These are phyloP conservation scores for Magnusiomyces ingens DNA, from an alignment of 1,139 yeast species.

Conservation along the genomic window DNA sequence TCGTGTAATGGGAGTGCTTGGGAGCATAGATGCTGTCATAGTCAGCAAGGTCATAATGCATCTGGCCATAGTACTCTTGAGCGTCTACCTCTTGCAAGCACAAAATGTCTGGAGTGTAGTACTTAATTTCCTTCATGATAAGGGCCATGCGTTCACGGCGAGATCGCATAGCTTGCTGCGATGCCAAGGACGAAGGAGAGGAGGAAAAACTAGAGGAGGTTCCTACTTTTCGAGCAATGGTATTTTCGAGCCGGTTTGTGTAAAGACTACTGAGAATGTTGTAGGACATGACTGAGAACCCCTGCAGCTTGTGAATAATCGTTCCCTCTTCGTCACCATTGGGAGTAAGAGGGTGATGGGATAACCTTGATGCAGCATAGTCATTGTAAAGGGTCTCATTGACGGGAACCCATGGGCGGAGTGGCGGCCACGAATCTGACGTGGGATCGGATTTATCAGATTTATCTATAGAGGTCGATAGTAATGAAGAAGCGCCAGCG, in stretches of 20 bases:
- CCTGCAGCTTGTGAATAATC: background rate
- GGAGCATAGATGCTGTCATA: constrained; percentile 9
- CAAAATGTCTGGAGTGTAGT: constrained; percentile 5
- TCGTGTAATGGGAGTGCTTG: background rate
- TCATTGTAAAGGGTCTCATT: background rate
- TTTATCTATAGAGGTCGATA: too few relatives aligned
- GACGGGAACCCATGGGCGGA: background rate
- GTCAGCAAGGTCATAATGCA: constrained; percentile 1
- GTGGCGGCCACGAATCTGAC: background rate
- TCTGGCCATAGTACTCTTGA: constrained; percentile 4
- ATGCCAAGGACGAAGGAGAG: background rate
- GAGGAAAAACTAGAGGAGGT: background rate
- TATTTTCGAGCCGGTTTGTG: constrained; percentile 1
- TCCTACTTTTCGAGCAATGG: background rate
- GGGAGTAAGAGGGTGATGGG: background rate
- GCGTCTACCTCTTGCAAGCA: constrained; percentile 7
- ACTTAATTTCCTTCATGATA: constrained; percentile 2
- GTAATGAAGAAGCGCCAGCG: background rate
- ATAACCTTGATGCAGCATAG: background rate
- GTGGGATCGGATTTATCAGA: too few relatives aligned
- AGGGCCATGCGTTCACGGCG: constrained; percentile 3
- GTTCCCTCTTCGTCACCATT: background rate
- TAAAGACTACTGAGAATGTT: constrained; percentile 4
- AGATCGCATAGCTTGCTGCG: background rate
- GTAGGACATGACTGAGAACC: constrained; percentile 8